A percentile compares a stretch with the other conserved stretches of the same genome.
These are phyloP conservation scores for Solanum piurae DNA, from an alignment of 257 asterid genomes.

Conservation along the genomic window DNA sequence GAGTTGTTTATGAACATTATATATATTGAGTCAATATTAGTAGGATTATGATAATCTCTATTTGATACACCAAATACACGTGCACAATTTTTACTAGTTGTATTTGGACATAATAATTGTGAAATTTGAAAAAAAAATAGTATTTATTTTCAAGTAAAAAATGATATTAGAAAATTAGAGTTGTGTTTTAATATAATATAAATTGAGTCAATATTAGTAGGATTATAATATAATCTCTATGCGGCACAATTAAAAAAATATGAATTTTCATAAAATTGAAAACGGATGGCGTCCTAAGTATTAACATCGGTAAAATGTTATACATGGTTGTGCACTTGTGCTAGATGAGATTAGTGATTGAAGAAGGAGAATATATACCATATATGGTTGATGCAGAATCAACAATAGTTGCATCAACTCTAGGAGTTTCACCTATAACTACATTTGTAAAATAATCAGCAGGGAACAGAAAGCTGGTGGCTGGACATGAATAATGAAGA, in stretches of 20 bases:
- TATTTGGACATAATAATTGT: neutral
- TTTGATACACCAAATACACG: neutral
- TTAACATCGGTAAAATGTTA: too few relatives aligned
- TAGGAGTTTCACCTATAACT: conserved; percentile 63
- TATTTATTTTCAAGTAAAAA: neutral
- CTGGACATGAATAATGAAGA: conserved; percentile 54
- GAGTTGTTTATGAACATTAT: neutral
- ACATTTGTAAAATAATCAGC: conserved; percentile 55
- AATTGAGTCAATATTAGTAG: too few relatives aligned
- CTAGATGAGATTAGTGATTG: conserved; percentile 31
- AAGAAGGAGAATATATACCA: conserved; percentile 58
- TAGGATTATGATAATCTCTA: neutral
- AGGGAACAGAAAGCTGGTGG: conserved; percentile 66
- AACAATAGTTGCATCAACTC: conserved; percentile 46
- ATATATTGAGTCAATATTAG: neutral
- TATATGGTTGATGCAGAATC: conserved; percentile 77
- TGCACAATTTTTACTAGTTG: neutral
- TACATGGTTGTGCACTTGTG: too few relatives aligned
- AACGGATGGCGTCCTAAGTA: too few relatives aligned
- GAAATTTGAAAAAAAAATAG: neutral
- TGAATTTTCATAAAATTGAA: too few relatives aligned
- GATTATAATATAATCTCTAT: too few relatives aligned
- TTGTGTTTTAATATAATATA: neutral
- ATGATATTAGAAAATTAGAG: too few relatives aligned
- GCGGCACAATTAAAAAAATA: too few relatives aligned